These are phyloP conservation scores for Russula virescens DNA, from an alignment of 768 basidiomycete genomes.

Conservation along the genomic window DNA sequence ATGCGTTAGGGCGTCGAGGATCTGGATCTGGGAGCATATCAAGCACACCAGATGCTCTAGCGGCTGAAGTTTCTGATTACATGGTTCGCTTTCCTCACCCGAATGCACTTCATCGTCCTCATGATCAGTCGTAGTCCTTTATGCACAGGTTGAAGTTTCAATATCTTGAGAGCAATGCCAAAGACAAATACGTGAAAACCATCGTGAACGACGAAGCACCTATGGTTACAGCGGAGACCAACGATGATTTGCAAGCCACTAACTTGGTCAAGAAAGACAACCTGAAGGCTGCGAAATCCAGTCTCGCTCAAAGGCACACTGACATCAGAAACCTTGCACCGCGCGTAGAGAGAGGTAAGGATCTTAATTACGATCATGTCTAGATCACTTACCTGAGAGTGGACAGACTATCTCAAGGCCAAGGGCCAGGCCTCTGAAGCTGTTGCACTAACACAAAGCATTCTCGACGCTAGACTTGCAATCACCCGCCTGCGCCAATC, in stretches of 20 bases:
- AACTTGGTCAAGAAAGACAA: constrained; percentile 70
- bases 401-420: constrained; percentile 54
- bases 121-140: constrained; percentile 45
- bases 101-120: background rate
- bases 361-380: background rate
- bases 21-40: constrained; percentile 11
- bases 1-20: constrained; percentile 1
- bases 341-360: constrained; percentile 59
- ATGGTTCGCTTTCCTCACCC: constrained; percentile 40
- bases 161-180: constrained; percentile 86
- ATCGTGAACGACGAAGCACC: constrained; percentile 86
- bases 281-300: constrained; percentile 59
- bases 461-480: constrained; percentile 76
- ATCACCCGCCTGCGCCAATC: constrained; percentile 76
- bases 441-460: constrained; percentile 60
- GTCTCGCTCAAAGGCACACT: constrained; percentile 52
- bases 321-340: constrained; percentile 61
- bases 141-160: constrained; percentile 82
- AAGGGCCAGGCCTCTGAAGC: constrained; percentile 50
- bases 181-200: constrained; percentile 79
- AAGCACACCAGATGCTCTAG: constrained; percentile 17
- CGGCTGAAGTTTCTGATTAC: constrained; percentile 51
- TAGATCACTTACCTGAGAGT: background rate
- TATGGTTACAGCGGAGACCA: constrained; percentile 73
- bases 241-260: constrained; percentile 50